Percentiles rank a stretch among this genome's conserved stretches.
Evolutionary conservation across 148 eudicot species (phyloP).

Genomic region (Nyssa sinensis): DNA sequence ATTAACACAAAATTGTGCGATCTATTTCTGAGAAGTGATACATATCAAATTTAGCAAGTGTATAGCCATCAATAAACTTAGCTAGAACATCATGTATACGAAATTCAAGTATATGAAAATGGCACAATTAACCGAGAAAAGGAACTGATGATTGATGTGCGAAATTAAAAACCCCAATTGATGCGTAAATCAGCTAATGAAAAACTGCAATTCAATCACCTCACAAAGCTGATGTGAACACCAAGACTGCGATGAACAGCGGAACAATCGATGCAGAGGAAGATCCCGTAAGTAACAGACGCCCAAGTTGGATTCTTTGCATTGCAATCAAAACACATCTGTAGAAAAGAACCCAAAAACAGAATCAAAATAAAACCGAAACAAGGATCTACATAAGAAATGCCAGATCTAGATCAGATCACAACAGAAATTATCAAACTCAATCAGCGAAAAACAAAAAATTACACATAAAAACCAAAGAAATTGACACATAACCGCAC

Average conservation of each 20-base stretch:
- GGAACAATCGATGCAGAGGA: slow-evolving; percentile 75
- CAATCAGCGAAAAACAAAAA: not conserved
- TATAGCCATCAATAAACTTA: not conserved
- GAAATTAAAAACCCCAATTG: not conserved
- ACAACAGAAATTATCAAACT: not conserved
- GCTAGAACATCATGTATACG: not conserved
- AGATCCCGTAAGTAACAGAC: slow-evolving; percentile 66
- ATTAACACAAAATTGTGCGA: not conserved
- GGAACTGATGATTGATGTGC: not conserved
- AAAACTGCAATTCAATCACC: slow-evolving; percentile 26
- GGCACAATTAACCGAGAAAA: not conserved
- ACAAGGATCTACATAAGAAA: not conserved
- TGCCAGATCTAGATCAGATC: slow-evolving; percentile 36
- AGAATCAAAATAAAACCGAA: slow-evolving; percentile 7
- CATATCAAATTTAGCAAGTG: not conserved
- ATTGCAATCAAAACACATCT: slow-evolving; percentile 86
- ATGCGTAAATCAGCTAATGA: not conserved
- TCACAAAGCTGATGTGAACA: slow-evolving; percentile 76
- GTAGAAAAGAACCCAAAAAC: not conserved
- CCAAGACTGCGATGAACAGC: slow-evolving; percentile 69
- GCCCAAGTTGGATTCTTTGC: slow-evolving; percentile 86
- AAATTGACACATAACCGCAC: not conserved
- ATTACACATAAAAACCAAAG: not conserved
- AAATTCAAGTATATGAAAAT: not conserved
- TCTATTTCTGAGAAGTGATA: not conserved